Evolutionary conservation across 148 eudicot species (phyloP).

Genomic region (Tetragonia tetragonoides): DNA sequence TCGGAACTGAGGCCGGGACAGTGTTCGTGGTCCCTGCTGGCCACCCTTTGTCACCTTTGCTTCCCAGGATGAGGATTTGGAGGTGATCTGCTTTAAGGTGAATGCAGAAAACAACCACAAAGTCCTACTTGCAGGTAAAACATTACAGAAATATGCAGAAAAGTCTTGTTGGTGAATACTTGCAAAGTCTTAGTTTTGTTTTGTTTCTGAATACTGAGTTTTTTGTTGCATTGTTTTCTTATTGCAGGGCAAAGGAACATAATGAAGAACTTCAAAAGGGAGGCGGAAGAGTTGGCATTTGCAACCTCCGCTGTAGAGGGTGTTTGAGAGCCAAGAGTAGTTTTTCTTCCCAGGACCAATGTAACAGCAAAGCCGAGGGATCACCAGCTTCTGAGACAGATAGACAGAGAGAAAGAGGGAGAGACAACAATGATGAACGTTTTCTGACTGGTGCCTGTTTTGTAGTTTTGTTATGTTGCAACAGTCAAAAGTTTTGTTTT

Average conservation of each 20-base stretch:
- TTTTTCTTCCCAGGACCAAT: constrained; percentile 62
- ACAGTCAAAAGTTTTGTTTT: not conserved
- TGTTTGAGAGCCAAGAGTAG: constrained; percentile 53
- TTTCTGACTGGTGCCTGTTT: not conserved
- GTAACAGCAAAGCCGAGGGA: constrained; percentile 28
- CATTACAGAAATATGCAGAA: too few species aligned
- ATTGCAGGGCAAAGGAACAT: constrained; percentile 51
- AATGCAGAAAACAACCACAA: constrained; percentile 51
- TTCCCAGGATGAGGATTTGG: constrained; percentile 49
- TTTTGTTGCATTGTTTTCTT: not conserved
- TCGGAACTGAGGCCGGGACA: constrained; percentile 42
- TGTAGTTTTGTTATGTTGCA: not conserved
- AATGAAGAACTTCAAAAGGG: constrained; percentile 50
- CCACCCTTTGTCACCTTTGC: constrained; percentile 61
- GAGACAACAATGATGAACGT: not conserved
- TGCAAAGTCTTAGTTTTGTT: too few species aligned
- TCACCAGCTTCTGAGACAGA: constrained; percentile 19
- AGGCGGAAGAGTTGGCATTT: constrained; percentile 69
- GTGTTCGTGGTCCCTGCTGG: constrained; percentile 73
- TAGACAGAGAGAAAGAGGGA: not conserved
- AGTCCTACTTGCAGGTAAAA: constrained; percentile 54
- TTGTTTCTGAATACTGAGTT: too few species aligned
- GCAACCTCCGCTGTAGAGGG: constrained; percentile 38
- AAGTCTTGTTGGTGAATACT: too few species aligned
- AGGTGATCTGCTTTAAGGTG: constrained; percentile 53